Percentiles rank a stretch among this genome's conserved stretches.
These are phyloP conservation scores for Candida smagusa DNA, from an alignment of 1,139 yeast species.

Conservation along the genomic window DNA sequence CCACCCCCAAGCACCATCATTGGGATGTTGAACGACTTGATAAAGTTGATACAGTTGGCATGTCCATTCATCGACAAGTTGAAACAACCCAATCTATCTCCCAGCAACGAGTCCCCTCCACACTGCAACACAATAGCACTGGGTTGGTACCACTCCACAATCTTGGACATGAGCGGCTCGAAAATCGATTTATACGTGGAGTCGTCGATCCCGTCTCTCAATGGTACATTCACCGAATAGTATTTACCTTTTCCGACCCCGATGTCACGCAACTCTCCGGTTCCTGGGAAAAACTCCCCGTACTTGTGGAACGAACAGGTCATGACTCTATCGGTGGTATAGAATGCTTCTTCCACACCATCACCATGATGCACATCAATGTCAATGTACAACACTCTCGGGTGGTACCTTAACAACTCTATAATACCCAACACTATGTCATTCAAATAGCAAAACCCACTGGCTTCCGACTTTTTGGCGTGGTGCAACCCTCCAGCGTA, in stretches of 20 bases:
- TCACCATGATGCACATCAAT: conserved; percentile 98
- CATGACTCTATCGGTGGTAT: conserved; percentile 95
- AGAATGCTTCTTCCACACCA: conserved; percentile 97
- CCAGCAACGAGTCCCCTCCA: conserved; percentile 92
- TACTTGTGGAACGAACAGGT: conserved; percentile 96
- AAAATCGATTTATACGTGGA: conserved; percentile 80
- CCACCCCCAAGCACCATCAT: conserved; percentile 96
- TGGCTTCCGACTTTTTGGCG: conserved; percentile 93
- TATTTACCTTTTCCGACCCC: conserved; percentile 90
- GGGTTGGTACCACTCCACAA: conserved; percentile 93
- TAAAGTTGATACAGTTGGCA: conserved; percentile 90
- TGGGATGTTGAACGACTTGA: conserved; percentile 84
- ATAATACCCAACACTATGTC: conserved; percentile 90
- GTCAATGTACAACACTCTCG: conserved; percentile 92
- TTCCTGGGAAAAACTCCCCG: conserved; percentile 96
- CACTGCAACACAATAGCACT: conserved; percentile 87
- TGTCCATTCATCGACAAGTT: conserved; percentile 91
- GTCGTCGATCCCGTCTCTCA: conserved; percentile 91
- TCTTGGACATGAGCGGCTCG: conserved; percentile 78
- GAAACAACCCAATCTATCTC: conserved; percentile 89
- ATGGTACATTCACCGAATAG: conserved; percentile 83
- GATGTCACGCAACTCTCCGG: conserved; percentile 84
- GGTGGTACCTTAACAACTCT: conserved; percentile 85
- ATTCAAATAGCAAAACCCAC: conserved; percentile 88
- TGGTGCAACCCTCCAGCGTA: conserved; percentile 98